These are phyloP conservation scores for Tympanopsis confertula DNA, from an alignment of 2,329 filamentous ascomycete species.

Conservation along the genomic window DNA sequence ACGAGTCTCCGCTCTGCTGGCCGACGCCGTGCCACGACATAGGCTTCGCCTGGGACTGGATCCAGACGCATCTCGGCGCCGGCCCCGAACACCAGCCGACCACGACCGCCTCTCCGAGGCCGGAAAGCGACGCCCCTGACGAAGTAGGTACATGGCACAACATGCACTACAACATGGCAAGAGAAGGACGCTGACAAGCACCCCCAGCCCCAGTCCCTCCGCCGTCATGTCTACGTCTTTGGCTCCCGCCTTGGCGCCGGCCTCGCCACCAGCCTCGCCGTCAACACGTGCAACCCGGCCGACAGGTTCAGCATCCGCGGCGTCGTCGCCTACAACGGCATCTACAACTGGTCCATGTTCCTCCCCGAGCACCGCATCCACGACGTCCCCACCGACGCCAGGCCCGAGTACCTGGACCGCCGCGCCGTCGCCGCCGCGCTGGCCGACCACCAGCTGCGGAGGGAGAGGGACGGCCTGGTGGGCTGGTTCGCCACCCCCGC, in stretches of 20 bases:
- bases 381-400: constrained; percentile 6
- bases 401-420: constrained; percentile 3
- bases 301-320: constrained; percentile 35
- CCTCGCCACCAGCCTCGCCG: constrained; percentile 40
- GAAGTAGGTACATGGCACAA: too few species aligned
- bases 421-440: constrained; percentile 9
- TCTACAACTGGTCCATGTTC: constrained; percentile 55
- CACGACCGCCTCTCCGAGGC: constrained; percentile 5
- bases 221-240: constrained; percentile 35
- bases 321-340: constrained; percentile 42
- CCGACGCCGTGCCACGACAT: constrained; percentile 46
- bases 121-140: too few species aligned
- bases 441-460: background rate
- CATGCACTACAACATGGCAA: too few species aligned
- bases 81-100: constrained; percentile 3
- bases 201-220: constrained; percentile 16
- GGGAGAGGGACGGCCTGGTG: constrained; percentile 11
- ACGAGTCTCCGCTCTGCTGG: constrained; percentile 27
- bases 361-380: constrained; percentile 39
- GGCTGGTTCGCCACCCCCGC: constrained; percentile 34
- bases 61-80: constrained; percentile 14
- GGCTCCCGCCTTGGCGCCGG: constrained; percentile 46
- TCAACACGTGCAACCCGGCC: constrained; percentile 39
- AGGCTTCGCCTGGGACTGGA: constrained; percentile 39
- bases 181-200: constrained; percentile 28